Evolutionary conservation across 2,329 filamentous ascomycete genomes (phyloP), one percentile per base, ranked within the genome.

Genomic region (Stagonosporopsis cucurbitacearum): DNA sequence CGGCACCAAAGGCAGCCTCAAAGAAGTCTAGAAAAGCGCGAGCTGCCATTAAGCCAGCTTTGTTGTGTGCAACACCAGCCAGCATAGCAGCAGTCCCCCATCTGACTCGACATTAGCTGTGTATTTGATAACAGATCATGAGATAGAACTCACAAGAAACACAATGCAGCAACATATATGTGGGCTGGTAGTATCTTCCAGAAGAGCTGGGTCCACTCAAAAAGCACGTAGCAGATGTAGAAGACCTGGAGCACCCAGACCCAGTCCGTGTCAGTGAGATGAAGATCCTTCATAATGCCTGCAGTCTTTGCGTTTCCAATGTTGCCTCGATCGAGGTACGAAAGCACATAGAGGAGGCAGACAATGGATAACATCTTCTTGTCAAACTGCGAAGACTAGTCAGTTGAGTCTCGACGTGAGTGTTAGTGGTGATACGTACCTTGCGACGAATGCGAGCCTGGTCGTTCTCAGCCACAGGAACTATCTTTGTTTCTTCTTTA

Each of bases 281-380:
- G 63, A 12, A 65, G 54, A 44, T 89, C 86, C 1, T 78, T 75
- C 52, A 87, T 81, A 12, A 89, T 76, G 13, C 85, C 84, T 66
- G 85, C 84, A 44, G 89, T 78, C 11, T 82, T 81, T 0, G 87
- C 87, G 2, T 86, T 81, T 1, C 85, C 85, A 57, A 89, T 87
- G 69, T 43, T 43, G 40, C 40, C 40, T 30, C 40, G 40, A 20
- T 43, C 40, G 20, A 43, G 76, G 28, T 37, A 36, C 20, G 40
- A 35, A 13, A 37, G 44, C 8, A 36, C 32, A 78, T 79, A 30
- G 75, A 43, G 41, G 7, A 32, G 41, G 20, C 41, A 43, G 25
- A 43, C 26, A 22, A 43, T 43, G 25, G 41, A 43, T n/a, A 43
- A 9, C 41, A 43, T 43, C 26, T 32, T 43, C 39, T 32, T 43